Evolutionary conservation across 371 early-diverging fungal genomes (phyloP).

Genomic region (Mucor piriformis): DNA sequence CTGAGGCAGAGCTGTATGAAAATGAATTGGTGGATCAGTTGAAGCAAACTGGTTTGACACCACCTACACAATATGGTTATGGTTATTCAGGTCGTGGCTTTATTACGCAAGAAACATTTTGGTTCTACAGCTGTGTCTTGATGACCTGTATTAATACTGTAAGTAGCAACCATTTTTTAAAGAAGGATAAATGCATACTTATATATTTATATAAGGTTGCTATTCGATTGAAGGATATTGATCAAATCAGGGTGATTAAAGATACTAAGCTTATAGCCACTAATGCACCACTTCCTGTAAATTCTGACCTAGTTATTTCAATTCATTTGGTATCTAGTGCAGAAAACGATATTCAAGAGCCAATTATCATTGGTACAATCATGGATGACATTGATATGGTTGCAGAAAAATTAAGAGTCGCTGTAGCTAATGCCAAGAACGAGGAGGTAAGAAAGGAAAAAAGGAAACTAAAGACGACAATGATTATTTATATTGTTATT

Average conservation of each 20-base stretch:
- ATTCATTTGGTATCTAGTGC: constrained; percentile 5
- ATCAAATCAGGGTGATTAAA: constrained; percentile 26
- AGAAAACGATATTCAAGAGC: constrained; percentile 20
- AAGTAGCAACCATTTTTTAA: too few species aligned
- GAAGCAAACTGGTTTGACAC: background rate
- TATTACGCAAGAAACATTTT: constrained; percentile 43
- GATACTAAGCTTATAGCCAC: constrained; percentile 12
- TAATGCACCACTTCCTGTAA: constrained; percentile 5
- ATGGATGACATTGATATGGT: constrained; percentile 31
- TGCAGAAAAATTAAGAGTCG: constrained; percentile 36
- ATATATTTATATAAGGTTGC: too few species aligned
- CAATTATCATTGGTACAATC: constrained; percentile 22
- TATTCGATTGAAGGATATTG: constrained; percentile 35
- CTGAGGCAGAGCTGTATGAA: constrained; percentile 10
- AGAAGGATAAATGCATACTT: too few species aligned
- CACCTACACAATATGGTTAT: constrained; percentile 31
- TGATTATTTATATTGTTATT: background rate
- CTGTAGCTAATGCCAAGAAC: constrained; percentile 38
- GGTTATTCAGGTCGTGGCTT: constrained; percentile 46
- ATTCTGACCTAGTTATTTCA: constrained; percentile 11
- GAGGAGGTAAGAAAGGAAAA: constrained; percentile 20
- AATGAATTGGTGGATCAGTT: constrained; percentile 10
- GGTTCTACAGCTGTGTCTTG: constrained; percentile 48
- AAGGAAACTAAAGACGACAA: background rate
- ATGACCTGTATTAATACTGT: constrained; percentile 43